phyloP scores from a whole-genome alignment of 768 basidiomycete genomes.

The Mycena capillaripes region DNA sequence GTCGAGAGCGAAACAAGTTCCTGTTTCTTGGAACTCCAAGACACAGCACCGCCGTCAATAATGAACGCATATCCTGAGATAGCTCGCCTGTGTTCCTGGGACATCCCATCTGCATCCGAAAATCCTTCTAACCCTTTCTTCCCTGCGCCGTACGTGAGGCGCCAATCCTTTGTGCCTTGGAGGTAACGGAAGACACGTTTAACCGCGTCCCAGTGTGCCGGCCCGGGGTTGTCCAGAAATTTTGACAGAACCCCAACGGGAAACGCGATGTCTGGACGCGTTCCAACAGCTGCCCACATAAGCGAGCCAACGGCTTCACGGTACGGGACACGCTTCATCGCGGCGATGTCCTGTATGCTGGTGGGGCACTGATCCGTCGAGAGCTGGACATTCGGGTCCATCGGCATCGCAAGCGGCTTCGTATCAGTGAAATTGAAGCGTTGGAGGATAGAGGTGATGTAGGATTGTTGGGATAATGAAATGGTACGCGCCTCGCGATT shows the following conservation, averaged over 20 bases:
- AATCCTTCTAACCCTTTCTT: not conserved
- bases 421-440: conserved; percentile 10
- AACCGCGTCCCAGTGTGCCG: conserved; percentile 17
- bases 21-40: too few relatives aligned
- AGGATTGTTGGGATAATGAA: conserved; percentile 14
- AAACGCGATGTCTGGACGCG: conserved; percentile 16
- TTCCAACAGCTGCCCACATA: conserved; percentile 9
- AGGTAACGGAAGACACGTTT: conserved; percentile 22
- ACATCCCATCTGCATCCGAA: conserved; percentile 4
- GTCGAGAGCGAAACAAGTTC: too few relatives aligned
- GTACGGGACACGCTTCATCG: conserved; percentile 3
- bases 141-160: conserved; percentile 1
- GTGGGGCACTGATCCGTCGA: not conserved
- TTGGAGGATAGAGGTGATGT: not conserved
- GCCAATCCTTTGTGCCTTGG: conserved; percentile 4
- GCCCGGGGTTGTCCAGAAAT: conserved; percentile 14
- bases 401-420: conserved; percentile 9
- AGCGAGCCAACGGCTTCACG: conserved; percentile 16
- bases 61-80: conserved; percentile 8
- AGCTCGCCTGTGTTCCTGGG: conserved; percentile 7
- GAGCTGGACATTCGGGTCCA: conserved; percentile 16
- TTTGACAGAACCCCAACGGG: conserved; percentile 3
- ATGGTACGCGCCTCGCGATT: conserved; percentile 2
- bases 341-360: not conserved
- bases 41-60: too few relatives aligned